These are phyloP conservation scores for Sutorius eximius DNA, from an alignment of 1,284 basidiomycete genomes.

Conservation along the genomic window DNA sequence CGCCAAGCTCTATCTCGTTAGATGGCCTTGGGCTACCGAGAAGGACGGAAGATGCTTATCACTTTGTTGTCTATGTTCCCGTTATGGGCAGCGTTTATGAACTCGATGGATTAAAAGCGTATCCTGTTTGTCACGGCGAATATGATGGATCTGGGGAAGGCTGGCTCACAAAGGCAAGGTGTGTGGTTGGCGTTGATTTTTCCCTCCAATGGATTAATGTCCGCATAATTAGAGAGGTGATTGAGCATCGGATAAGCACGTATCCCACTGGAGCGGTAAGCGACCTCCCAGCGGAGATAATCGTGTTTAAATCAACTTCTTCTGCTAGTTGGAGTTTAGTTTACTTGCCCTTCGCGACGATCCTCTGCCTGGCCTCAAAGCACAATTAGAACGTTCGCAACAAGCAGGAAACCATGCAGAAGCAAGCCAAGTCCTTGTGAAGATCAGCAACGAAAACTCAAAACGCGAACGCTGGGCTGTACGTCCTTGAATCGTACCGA, in stretches of 20 bases:
- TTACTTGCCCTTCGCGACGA: slow-evolving; percentile 83
- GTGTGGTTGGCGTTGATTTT: not conserved
- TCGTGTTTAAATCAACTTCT: slow-evolving; percentile 9
- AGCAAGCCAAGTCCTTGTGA: slow-evolving; percentile 56
- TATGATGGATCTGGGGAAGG: slow-evolving; percentile 68
- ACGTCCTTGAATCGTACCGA: slow-evolving; percentile 35
- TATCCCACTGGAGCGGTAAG: slow-evolving; percentile 83
- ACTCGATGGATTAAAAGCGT: slow-evolving; percentile 81
- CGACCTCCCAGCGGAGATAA: slow-evolving; percentile 19
- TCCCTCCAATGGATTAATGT: slow-evolving; percentile 11
- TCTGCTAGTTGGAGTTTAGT: slow-evolving; percentile 81
- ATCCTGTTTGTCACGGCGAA: slow-evolving; percentile 77
- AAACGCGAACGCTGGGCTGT: slow-evolving; percentile 84
- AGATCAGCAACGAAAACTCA: slow-evolving; percentile 70
- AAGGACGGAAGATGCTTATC: slow-evolving; percentile 85
- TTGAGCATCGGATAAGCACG: slow-evolving; percentile 81
- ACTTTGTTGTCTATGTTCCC: slow-evolving; percentile 90
- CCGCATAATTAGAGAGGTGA: slow-evolving; percentile 60
- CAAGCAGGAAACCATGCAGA: slow-evolving; percentile 45
- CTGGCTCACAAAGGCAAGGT: slow-evolving; percentile 82
- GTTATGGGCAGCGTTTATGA: slow-evolving; percentile 83
- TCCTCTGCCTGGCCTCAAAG: slow-evolving; percentile 66
- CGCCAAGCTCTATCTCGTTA: slow-evolving; percentile 79
- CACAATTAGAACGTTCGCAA: slow-evolving; percentile 52
- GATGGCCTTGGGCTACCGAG: slow-evolving; percentile 73